Percentiles rank a stretch among this genome's conserved stretches.
Conservation (phyloP, 306 rosid species). For the Cucurbita maxima region DNA sequence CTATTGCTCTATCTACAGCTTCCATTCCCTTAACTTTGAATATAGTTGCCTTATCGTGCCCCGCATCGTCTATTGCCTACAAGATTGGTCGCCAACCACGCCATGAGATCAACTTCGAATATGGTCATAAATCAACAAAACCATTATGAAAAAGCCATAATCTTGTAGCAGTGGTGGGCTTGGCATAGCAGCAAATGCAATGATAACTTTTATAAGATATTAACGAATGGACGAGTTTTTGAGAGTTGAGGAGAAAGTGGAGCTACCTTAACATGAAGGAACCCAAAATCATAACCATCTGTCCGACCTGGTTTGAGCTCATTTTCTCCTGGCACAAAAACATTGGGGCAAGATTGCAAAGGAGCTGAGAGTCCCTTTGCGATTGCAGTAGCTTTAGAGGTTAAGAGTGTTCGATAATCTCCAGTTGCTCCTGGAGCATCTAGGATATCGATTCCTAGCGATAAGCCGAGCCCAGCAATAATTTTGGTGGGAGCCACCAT, state of each 20-base stretch:
- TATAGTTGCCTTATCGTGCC: conserved; percentile 76
- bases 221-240: neutral
- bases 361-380: conserved; percentile 86
- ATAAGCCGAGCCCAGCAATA: conserved; percentile 87
- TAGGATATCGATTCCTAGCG: conserved; percentile 84
- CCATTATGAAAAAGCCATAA: neutral
- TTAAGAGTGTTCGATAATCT: conserved; percentile 76
- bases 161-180: neutral
- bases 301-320: conserved; percentile 58
- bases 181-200: neutral
- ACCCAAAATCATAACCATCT: conserved; percentile 96
- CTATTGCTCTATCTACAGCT: conserved; percentile 75
- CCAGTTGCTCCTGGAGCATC: conserved; percentile 98
- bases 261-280: conserved; percentile 83
- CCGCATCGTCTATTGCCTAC: conserved; percentile 97
- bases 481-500: conserved; percentile 98
- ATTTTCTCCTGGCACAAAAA: conserved; percentile 85
- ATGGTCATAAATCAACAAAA: neutral
- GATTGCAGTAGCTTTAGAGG: conserved; percentile 76
- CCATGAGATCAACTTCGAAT: neutral
- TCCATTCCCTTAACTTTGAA: conserved; percentile 75
- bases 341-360: conserved; percentile 43
- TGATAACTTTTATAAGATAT: neutral
- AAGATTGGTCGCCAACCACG: conserved; percentile 9
- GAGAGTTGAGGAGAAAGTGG: conserved; percentile 5